These are phyloP conservation scores for Wickerhamiella slavikovae DNA, from an alignment of 805 yeast species.

Conservation along the genomic window DNA sequence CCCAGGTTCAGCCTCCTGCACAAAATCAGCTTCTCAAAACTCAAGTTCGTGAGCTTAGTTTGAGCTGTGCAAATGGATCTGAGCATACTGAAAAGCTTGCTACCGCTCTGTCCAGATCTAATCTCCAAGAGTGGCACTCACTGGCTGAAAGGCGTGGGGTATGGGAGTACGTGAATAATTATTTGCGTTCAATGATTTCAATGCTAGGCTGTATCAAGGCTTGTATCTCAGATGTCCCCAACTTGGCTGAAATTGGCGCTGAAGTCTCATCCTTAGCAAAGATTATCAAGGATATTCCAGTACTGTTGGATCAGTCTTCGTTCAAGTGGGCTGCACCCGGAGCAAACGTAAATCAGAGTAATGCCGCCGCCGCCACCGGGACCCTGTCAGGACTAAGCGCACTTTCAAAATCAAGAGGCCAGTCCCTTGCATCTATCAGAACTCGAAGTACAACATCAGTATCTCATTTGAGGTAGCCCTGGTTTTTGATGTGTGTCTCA, in stretches of 20 bases:
- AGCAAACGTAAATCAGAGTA: not conserved
- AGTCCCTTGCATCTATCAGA: too few species aligned
- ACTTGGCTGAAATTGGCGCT: constrained; percentile 58
- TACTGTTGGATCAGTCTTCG: constrained; percentile 52
- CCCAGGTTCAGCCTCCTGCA: too few species aligned
- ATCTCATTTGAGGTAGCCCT: too few species aligned
- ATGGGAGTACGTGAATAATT: constrained; percentile 72
- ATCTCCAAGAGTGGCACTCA: too few species aligned
- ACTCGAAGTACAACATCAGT: too few species aligned
- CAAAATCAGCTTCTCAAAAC: too few species aligned
- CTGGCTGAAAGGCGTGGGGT: constrained; percentile 40
- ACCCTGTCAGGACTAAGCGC: not conserved
- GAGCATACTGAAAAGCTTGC: constrained; percentile 57
- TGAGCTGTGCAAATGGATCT: constrained; percentile 58
- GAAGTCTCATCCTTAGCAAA: constrained; percentile 57
- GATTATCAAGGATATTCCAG: constrained; percentile 80
- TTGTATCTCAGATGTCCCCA: constrained; percentile 64
- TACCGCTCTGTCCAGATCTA: too few species aligned
- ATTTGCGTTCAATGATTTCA: constrained; percentile 63
- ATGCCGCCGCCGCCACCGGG: not conserved
- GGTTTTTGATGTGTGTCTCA: too few species aligned
- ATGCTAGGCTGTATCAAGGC: constrained; percentile 68
- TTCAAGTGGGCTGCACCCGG: constrained; percentile 14
- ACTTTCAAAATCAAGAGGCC: too few species aligned
- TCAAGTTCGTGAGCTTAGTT: constrained; percentile 57